Base-by-base conservation (phyloP, 2,329 filamentous ascomycete species). In the Apiospora rasikravindrae region DNA sequence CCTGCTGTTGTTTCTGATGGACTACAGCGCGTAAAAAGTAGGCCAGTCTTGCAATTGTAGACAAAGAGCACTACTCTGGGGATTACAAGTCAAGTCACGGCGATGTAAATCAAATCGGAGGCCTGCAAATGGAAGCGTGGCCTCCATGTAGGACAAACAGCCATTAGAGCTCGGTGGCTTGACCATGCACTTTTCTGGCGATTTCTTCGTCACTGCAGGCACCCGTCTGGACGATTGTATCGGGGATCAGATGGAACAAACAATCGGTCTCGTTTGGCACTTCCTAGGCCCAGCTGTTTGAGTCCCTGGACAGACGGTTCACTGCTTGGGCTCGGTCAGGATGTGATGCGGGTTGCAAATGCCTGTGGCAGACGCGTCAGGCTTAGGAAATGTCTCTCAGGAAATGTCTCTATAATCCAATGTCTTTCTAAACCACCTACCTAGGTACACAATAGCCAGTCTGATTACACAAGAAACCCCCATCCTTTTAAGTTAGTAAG, bases 161-260 rank as follows among this genome's bases (percentile, higher is more conserved):
- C 57, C 19, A 64, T 40, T 40, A 29, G 33, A 64, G 57, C 57
- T 40, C 22, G 22, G 33, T 64, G 57, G 33, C 57, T 64, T 64
- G 33, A 40, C 33, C 57, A 64, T 40, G 33, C 57, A 64, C 8
- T 40, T 40, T 40, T 40, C 33, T 64, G 33, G 22, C 40, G 11
- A 64, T 64, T 64, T n/a, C 57, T 64, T 64, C 29, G 40, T 37
- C 57, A 19, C 19, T 64, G 57, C 57, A 40, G 33, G 33, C 57
- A 64, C 57, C 57, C 57, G 57, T 64, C 57, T 64, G 57, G 11
- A 7, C 33, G 57, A 61, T 24, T 37, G 57, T 64, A 64, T 40
- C 19, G 24, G n/a, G 33, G 57, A 40, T 14, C 57, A 40, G 33
- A 40, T 61, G 33, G 33, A 40, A 33, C 57, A 64, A 64, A 64